Conservation (phyloP, 352 stramenopile genomes). For the Phytophthora melonis region DNA sequence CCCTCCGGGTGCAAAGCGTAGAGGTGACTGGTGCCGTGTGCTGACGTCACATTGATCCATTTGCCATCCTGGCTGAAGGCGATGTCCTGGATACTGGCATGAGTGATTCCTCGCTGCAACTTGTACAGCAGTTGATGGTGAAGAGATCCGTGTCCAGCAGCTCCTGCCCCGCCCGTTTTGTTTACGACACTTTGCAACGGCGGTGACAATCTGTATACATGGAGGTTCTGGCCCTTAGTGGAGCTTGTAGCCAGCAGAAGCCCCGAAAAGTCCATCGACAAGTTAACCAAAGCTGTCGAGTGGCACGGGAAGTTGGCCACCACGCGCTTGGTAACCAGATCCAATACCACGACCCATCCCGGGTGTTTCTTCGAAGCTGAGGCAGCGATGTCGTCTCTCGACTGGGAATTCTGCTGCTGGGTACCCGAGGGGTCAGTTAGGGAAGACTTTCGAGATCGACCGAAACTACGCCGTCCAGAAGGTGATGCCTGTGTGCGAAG, state of each 20-base stretch:
- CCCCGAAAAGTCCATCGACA: conserved; percentile 85
- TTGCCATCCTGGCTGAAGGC: conserved; percentile 86
- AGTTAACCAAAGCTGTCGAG: conserved; percentile 69
- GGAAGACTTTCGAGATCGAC: conserved; percentile 25
- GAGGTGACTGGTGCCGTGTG: conserved; percentile 87
- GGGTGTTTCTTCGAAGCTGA: conserved; percentile 39
- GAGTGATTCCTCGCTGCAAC: conserved; percentile 88
- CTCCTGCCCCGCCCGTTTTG: conserved; percentile 20
- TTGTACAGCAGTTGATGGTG: conserved; percentile 82
- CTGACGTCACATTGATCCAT: conserved; percentile 89
- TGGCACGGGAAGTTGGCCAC: conserved; percentile 86
- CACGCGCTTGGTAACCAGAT: conserved; percentile 67
- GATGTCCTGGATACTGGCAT: conserved; percentile 86
- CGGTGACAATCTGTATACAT: conserved; percentile 82
- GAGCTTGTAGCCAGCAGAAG: conserved; percentile 82
- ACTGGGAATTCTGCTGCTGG: conserved; percentile 9
- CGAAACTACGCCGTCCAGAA: conserved; percentile 21
- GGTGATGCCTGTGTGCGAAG: conserved; percentile 24
- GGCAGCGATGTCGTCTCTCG: conserved; percentile 23
- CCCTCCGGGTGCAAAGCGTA: conserved; percentile 86
- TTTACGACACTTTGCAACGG: conserved; percentile 56
- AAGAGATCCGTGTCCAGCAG: conserved; percentile 28
- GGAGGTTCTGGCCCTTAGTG: conserved; percentile 86
- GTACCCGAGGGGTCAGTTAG: conserved; percentile 21
- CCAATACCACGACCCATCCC: conserved; percentile 77